phyloP scores from a whole-genome alignment of 139 green algal genomes.

The Chlorella vulgaris region DNA sequence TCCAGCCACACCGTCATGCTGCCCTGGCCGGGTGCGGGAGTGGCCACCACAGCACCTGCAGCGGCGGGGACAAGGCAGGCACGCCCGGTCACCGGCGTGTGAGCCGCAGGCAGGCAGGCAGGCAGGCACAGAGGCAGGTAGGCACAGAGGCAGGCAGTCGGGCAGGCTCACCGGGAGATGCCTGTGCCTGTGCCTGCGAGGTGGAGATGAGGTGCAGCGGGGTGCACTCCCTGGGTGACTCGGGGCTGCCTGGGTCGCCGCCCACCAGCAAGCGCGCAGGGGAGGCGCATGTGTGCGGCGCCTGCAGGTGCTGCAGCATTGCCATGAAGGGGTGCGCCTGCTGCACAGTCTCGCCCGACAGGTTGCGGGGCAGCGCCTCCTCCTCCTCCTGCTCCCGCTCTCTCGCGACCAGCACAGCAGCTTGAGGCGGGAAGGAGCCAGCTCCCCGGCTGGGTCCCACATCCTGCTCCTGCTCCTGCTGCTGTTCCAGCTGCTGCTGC shows the following conservation, averaged over 20 bases:
- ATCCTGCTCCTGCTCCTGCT: too few species aligned
- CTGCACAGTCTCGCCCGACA: conserved; percentile 35
- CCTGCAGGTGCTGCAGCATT: conserved; percentile 41
- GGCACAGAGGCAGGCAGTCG: neutral
- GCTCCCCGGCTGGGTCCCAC: too few species aligned
- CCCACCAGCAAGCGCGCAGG: conserved; percentile 9
- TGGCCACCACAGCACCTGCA: neutral
- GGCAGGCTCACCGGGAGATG: neutral
- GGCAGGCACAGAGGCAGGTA: neutral
- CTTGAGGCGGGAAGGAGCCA: too few species aligned
- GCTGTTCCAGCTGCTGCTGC: too few species aligned
- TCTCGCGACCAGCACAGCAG: neutral
- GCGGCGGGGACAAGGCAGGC: neutral
- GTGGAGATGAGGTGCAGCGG: conserved; percentile 44
- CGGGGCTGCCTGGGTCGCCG: conserved; percentile 24
- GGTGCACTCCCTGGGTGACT: conserved; percentile 39
- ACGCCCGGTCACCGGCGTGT: neutral
- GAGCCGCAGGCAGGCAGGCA: neutral
- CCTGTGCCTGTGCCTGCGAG: neutral
- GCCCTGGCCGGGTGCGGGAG: conserved; percentile 34
- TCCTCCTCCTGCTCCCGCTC: neutral
- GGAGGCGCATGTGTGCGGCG: conserved; percentile 20
- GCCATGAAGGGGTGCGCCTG: conserved; percentile 35
- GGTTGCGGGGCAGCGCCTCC: neutral
- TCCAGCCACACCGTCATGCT: conserved; percentile 43